These are phyloP conservation scores for Fusarium buharicum DNA, from an alignment of 2,329 filamentous ascomycete genomes.

Conservation along the genomic window DNA sequence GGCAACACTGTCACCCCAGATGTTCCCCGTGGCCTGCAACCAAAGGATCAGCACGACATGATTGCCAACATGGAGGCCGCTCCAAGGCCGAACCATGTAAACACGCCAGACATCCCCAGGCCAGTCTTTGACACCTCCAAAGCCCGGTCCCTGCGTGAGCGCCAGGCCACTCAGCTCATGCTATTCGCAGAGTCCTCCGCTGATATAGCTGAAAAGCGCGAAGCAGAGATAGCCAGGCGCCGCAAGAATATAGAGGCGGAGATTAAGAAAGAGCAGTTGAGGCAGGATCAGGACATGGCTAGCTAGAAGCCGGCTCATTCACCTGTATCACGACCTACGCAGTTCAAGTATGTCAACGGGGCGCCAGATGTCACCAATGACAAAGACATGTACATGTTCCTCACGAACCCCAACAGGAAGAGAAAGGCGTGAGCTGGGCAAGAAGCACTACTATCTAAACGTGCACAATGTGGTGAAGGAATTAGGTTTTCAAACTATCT, in stretches of 20 bases:
- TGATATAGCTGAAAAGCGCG: conserved; percentile 39
- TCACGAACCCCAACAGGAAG: conserved; percentile 27
- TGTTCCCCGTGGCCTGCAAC: conserved; percentile 7
- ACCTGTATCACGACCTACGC: conserved; percentile 3
- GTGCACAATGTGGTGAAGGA: conserved; percentile 37
- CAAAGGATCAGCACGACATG: conserved; percentile 41
- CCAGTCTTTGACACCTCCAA: conserved; percentile 31
- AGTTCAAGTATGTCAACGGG: conserved; percentile 21
- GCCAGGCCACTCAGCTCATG: conserved; percentile 38
- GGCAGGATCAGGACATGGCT: conserved; percentile 26
- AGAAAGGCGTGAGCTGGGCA: conserved; percentile 4
- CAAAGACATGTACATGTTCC: conserved; percentile 35
- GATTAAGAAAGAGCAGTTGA: conserved; percentile 38
- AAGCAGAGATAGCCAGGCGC: conserved; percentile 33
- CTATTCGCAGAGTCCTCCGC: conserved; percentile 31
- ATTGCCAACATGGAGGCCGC: conserved; percentile 47
- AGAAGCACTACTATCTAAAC: conserved; percentile 15
- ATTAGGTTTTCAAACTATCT: conserved; percentile 47
- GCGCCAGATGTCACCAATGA: conserved; percentile 5
- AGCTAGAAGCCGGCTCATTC: conserved; percentile 31
- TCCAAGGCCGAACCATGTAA: conserved; percentile 9
- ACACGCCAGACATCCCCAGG: conserved; percentile 19
- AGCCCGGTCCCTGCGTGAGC: conserved; percentile 38
- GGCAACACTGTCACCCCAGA: not conserved
- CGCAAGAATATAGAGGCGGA: conserved; percentile 35